Evolutionary conservation across 2,329 filamentous ascomycete species (phyloP), one percentile per base, ranked within the genome.

Genomic region (Huntiella moniliformis): DNA sequence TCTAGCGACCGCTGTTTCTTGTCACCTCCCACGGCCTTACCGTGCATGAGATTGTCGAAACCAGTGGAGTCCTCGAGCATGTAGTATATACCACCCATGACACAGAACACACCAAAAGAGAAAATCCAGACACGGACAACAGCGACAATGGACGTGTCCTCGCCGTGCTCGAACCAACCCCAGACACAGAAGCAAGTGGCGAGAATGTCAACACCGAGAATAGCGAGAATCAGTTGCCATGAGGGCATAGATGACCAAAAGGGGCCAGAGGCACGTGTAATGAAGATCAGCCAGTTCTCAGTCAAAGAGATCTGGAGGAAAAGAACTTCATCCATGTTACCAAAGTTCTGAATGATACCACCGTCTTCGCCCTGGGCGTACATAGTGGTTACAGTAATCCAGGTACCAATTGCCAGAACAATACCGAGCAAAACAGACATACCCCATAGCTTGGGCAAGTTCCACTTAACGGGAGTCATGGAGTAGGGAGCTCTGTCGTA

Each of bases 261-360:
- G 46, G 84, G 83, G 57, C 85, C 84, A 64, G 87, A 87, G 65
- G 84, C 81, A 71, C 86, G 84, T 53, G 85, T 93, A 66, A 93
- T 88, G 70, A 94, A 92, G 64, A 94, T 94, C 44, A 93, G 74
- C 85, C 86, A 93, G 68, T 92, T 94, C 71, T 93, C 83, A 50
- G 85, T 87, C 46, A 93, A 74, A 8, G 82, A 84, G 61, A 93
- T 83, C 66, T 93, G 76, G 34, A 94, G 77, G 74, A 93, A 93
- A 57, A 94, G 65, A 48, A 93, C 77, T 55, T 78, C 76, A 55
- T 93, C 83, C 46, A 82, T 67, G 59, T 79, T 73, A 72, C 85
- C 85, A 56, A 80, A 82, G 67, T 91, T 88, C 70, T 93, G 82
- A 53, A 87, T 81, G 55, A 93, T 88, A 73, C 85, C 85, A 56